Evolutionary conservation across 1,139 yeast species (phyloP).

Genomic region (Yamadazyma friedrichii): DNA sequence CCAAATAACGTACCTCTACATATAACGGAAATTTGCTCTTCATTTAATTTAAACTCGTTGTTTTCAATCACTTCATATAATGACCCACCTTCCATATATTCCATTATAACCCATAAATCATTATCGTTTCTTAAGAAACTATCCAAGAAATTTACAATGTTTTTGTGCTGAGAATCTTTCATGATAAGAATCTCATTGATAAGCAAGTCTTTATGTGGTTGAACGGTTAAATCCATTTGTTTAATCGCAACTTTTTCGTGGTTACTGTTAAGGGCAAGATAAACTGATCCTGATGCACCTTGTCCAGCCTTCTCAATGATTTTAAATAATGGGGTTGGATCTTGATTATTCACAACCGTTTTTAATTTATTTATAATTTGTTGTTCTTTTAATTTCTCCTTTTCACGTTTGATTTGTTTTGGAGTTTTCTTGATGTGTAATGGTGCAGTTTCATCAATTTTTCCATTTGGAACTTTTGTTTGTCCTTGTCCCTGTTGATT

Average conservation of each 20-base stretch:
- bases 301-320: conserved; percentile 97
- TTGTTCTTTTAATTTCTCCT: conserved; percentile 78
- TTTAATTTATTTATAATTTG: conserved; percentile 83
- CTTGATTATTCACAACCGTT: conserved; percentile 77
- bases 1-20: conserved; percentile 93
- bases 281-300: conserved; percentile 97
- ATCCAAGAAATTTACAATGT: conserved; percentile 48
- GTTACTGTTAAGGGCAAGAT: conserved; percentile 69
- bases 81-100: conserved; percentile 81
- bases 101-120: conserved; percentile 90
- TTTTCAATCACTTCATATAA: conserved; percentile 88
- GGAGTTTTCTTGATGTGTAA: conserved; percentile 26
- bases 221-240: conserved; percentile 91
- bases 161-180: conserved; percentile 49
- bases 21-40: conserved; percentile 83
- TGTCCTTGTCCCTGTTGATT: not conserved
- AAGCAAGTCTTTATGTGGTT: conserved; percentile 91
- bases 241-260: conserved; percentile 74
- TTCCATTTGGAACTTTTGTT: not conserved
- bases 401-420: conserved; percentile 53
- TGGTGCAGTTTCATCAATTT: conserved; percentile 5
- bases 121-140: conserved; percentile 42
- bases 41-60: conserved; percentile 63
- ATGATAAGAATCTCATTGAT: conserved; percentile 53
- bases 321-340: conserved; percentile 83